Evolutionary conservation across 1,284 basidiomycete species (phyloP).

Genomic region (Pseudozyma sp.): DNA sequence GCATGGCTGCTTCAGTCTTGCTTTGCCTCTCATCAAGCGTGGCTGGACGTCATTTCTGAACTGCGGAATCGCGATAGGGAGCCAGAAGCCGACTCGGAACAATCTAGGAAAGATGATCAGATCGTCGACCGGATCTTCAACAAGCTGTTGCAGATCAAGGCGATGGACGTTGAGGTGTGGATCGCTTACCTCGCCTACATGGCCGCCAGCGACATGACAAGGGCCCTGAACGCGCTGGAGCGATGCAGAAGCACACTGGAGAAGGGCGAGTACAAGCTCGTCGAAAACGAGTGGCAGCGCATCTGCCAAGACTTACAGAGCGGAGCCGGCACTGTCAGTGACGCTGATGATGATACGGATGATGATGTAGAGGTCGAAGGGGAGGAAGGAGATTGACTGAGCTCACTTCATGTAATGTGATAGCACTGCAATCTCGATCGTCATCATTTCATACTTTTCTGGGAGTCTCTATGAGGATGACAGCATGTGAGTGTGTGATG

Average conservation of each 20-base stretch:
- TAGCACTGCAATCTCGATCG: no score
- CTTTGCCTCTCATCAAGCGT: slow-evolving; percentile 26
- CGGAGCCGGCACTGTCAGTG: background rate
- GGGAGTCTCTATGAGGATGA: background rate
- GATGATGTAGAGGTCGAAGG: background rate
- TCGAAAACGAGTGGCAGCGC: slow-evolving; percentile 36
- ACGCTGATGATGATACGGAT: background rate
- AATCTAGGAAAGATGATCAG: slow-evolving; percentile 7
- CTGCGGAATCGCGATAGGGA: background rate
- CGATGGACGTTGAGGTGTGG: slow-evolving; percentile 31
- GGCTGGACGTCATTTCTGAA: slow-evolving; percentile 24
- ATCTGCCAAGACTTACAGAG: slow-evolving; percentile 30
- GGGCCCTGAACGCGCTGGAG: slow-evolving; percentile 28
- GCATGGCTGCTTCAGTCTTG: slow-evolving; percentile 34
- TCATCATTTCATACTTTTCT: no score
- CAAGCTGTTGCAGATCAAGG: slow-evolving; percentile 31
- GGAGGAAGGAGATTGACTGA: no score
- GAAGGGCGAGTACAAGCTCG: slow-evolving; percentile 28
- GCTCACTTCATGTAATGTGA: no score
- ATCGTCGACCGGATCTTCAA: slow-evolving; percentile 25
- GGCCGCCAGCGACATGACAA: slow-evolving; percentile 17
- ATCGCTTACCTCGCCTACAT: slow-evolving; percentile 21
- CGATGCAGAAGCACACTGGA: slow-evolving; percentile 13
- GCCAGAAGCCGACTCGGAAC: background rate
- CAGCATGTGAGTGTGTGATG: no score